Conservation (phyloP, 495 filamentous ascomycete genomes). For the Viridothelium virens region DNA sequence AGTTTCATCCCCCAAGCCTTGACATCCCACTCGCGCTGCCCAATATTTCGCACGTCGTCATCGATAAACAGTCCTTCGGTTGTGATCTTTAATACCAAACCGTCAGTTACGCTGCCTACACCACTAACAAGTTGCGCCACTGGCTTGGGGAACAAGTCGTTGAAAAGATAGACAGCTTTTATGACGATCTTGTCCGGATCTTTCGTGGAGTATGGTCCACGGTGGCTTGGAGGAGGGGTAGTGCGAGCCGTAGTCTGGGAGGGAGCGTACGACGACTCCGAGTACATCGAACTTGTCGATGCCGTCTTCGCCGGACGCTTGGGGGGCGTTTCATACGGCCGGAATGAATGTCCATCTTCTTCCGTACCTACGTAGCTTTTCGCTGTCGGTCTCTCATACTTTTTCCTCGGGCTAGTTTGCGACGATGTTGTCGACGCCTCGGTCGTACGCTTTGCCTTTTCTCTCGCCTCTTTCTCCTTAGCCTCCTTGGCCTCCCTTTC, state of each 20-base stretch:
- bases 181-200: conserved; percentile 94
- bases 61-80: conserved; percentile 94
- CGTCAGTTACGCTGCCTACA: conserved; percentile 70
- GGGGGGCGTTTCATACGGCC: conserved; percentile 67
- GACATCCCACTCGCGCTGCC: conserved; percentile 93
- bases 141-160: conserved; percentile 73
- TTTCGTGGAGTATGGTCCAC: conserved; percentile 68
- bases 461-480: conserved; percentile 33
- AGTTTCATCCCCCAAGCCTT: conserved; percentile 94
- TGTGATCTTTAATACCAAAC: conserved; percentile 72
- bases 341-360: conserved; percentile 60
- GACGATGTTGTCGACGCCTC: conserved; percentile 20
- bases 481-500: conserved; percentile 40
- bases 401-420: conserved; percentile 26
- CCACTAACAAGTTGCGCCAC: conserved; percentile 73
- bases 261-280: conserved; percentile 75
- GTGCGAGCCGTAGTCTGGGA: conserved; percentile 78
- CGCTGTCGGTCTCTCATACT: conserved; percentile 52
- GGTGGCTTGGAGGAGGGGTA: conserved; percentile 70
- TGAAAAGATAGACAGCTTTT: conserved; percentile 82
- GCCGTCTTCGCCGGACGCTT: conserved; percentile 46
- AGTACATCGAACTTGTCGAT: conserved; percentile 67
- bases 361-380: conserved; percentile 60
- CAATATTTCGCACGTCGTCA: conserved; percentile 78
- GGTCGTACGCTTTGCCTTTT: conserved; percentile 23